Evolutionary conservation across 1,284 basidiomycete genomes (phyloP).

Genomic region (Cryptococcus jaspeensis): DNA sequence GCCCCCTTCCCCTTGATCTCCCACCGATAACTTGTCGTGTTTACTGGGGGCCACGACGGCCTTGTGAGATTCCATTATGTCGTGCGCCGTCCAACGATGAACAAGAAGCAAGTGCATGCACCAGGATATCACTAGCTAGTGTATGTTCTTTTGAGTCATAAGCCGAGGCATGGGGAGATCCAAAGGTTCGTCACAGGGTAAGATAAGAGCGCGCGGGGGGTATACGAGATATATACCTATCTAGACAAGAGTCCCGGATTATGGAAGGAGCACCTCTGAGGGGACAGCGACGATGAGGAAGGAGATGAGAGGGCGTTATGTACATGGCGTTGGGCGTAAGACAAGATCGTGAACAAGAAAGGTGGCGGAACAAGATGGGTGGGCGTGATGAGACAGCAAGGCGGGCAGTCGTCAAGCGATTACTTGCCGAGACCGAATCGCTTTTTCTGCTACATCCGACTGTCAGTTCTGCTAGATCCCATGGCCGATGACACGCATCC

Average conservation of each 20-base stretch:
- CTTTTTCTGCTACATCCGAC: slow-evolving; percentile 29
- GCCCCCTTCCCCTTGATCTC: no score
- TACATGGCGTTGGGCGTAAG: slow-evolving; percentile 3
- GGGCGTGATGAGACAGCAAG: background rate
- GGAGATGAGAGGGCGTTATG: slow-evolving; percentile 1
- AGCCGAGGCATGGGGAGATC: no score
- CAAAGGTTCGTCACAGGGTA: background rate
- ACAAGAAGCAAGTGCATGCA: no score
- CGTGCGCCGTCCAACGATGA: no score
- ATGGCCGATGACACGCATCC: background rate
- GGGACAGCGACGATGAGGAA: background rate
- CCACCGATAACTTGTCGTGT: no score
- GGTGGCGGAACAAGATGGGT: background rate
- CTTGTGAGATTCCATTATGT: no score
- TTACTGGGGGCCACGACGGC: no score
- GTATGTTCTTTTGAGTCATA: no score
- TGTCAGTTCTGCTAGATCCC: background rate
- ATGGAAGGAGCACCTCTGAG: background rate
- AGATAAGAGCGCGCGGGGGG: background rate
- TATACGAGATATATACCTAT: background rate
- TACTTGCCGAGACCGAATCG: slow-evolving; percentile 50
- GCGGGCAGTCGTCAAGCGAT: background rate
- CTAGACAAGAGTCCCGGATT: background rate
- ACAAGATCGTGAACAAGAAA: slow-evolving; percentile 6
- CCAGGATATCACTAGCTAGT: no score